Conservation (phyloP, 768 basidiomycete genomes). For the Lentinula aciculospora region DNA sequence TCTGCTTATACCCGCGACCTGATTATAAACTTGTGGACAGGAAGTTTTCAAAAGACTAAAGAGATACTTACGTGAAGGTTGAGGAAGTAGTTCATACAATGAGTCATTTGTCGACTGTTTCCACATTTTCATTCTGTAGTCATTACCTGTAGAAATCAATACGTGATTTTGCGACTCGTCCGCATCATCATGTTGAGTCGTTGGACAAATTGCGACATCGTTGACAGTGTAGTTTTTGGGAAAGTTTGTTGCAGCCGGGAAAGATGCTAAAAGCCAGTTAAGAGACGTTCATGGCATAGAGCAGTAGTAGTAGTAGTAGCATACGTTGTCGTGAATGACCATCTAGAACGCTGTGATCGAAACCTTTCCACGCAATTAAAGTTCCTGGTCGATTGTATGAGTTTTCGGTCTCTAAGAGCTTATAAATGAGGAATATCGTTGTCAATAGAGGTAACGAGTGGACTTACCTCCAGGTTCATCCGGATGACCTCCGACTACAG, state of each 20-base stretch:
- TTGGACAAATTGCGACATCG: slow-evolving; percentile 51
- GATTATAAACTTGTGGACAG: not conserved
- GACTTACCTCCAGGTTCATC: not conserved
- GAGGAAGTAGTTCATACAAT: slow-evolving; percentile 9
- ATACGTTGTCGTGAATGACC: not conserved
- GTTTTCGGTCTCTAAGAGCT: not conserved
- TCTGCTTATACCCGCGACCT: slow-evolving; percentile 20
- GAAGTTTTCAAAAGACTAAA: not conserved
- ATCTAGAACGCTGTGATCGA: not conserved
- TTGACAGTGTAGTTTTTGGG: slow-evolving; percentile 48
- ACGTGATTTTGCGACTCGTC: not conserved
- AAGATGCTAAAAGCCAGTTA: slow-evolving; percentile 6
- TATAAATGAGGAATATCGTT: not conserved
- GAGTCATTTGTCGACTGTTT: slow-evolving; percentile 6
- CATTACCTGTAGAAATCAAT: slow-evolving; percentile 24
- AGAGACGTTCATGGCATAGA: slow-evolving; percentile 5
- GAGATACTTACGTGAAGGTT: not conserved
- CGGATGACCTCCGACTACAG: not conserved
- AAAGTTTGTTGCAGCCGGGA: too few relatives aligned
- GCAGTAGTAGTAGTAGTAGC: not conserved
- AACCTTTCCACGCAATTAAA: not conserved
- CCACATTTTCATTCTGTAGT: not conserved
- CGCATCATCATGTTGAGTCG: not conserved
- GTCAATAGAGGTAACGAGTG: too few relatives aligned
- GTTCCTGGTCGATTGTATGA: not conserved